These are phyloP conservation scores for Penicillium polonicum DNA, from an alignment of 2,329 filamentous ascomycete species.

Conservation along the genomic window DNA sequence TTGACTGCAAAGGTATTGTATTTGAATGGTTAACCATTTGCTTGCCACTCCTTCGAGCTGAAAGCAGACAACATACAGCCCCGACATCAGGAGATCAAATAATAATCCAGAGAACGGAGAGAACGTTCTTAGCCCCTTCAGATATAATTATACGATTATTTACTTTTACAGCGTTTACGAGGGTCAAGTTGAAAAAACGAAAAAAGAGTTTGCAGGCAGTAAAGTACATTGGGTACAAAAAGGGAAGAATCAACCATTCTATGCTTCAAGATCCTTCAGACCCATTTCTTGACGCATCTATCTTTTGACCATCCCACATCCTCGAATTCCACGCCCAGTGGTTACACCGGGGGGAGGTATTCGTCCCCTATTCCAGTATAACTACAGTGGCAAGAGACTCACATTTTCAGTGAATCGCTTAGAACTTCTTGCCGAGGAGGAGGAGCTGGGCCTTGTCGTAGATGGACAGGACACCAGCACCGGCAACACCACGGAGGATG, in stretches of 20 bases:
- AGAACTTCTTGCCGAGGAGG: conserved; percentile 99
- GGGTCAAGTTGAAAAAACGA: conserved; percentile 35
- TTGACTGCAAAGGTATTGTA: too few species aligned
- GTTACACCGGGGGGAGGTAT: conserved; percentile 28
- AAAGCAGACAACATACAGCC: too few species aligned
- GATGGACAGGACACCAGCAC: conserved; percentile 99
- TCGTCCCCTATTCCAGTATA: conserved; percentile 29
- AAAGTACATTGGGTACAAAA: conserved; percentile 51
- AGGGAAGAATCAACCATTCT: conserved; percentile 43
- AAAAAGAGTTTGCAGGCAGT: conserved; percentile 48
- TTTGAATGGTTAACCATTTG: too few species aligned
- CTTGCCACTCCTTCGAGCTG: too few species aligned
- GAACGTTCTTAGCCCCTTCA: neutral
- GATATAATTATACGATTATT: neutral
- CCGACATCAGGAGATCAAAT: too few species aligned
- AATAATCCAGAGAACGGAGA: too few species aligned
- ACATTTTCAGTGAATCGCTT: conserved; percentile 45
- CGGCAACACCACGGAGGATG: conserved; percentile 99
- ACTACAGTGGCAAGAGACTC: conserved; percentile 22
- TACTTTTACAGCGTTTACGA: conserved; percentile 7
- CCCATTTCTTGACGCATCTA: conserved; percentile 46
- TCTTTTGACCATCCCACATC: conserved; percentile 41
- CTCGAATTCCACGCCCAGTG: conserved; percentile 30
- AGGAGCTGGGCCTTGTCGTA: conserved; percentile 99
- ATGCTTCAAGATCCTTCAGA: conserved; percentile 45